Evolutionary conservation across 2,329 filamentous ascomycete species (phyloP), one percentile per base, ranked within the genome.

Genomic region (Lecanicillium sp.): DNA sequence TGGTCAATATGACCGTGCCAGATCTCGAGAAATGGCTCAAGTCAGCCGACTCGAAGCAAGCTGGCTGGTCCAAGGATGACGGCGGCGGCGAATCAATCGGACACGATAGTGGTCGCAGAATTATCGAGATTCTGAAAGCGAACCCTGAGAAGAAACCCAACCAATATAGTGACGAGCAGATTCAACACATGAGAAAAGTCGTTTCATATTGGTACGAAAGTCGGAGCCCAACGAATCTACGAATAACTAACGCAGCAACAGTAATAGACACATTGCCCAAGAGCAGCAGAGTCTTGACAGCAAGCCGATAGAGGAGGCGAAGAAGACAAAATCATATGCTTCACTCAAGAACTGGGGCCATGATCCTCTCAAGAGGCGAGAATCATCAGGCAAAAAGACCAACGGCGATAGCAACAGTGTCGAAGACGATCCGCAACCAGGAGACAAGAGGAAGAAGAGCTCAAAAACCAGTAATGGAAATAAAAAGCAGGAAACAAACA

Each of bases 301-400:
- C 46, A 73, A 75, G 36, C 54, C 65, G 0, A 43, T 52, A 0
- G 59, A 61, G 11, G 62, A 67, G n/a, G 53, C 65, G 7, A 66
- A 67, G 34, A 59, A 67, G 55, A 69, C 65, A 25, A 70, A 70
- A 45, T 69, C 64, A 0, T 78, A 80, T 34, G 73, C 70, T 19
- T 75, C 70, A 4, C 57, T 80, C 46, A 79, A 79, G 63, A 80
- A 80, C 43, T 79, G 75, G 75, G 70, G 71, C 0, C 71, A 75
- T 45, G 71, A 76, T 52, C 55, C 65, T 15, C 54, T 71, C 42
- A 74, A 74, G 49, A 57, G 57, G 3, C 44, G 50, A 2, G 7
- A 25, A 25, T 6, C 11, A 11, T 25, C 22, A 6, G 46, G 45
- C 2, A 46, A 47, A 12, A 37, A 43, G 6, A 42, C 47, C n/a